Evolutionary conservation across 257 asterid species (phyloP), one percentile per base, ranked within the genome.

Genomic region (Pogostemon cablin): DNA sequence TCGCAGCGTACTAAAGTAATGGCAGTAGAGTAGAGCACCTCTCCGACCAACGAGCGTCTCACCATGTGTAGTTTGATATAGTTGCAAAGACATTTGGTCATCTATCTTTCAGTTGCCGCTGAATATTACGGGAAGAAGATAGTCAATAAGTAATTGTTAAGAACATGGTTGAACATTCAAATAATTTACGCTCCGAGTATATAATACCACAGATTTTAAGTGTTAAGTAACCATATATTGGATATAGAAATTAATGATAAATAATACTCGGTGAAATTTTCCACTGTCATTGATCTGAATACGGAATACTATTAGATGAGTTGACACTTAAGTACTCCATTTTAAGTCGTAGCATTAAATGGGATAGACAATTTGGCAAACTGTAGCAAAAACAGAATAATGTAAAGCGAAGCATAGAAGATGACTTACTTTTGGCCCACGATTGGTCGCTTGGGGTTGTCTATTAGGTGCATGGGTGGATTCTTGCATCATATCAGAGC

Each of bases 41-140:
- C 38, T 15, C 34, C 57, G 59, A 62, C 49, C 42, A 50, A 68
- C 15, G 15, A 15, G 15, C 15, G 15, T 15, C 15, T 15, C 15
- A 15, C 15, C 0, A 15, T 15, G 15, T 15, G 15, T 15, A 15
- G 15, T 15, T 15, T 15, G 15, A 53, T 46, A 56, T 64, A 66
- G 59, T 66, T 54, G 49, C 55, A 1, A 56, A 65, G 65, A 39
- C 41, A 53, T 69, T 62, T 77, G 68, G 54, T 87, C 85, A 89
- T 82, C 96, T 79, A 72, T 87, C 92, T 78, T 84, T 89, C 83
- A 87, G 79, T 84, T 84, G 92, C 62, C 96, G 92, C 96, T 85
- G 87, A 79, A 75, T 41, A 76, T 67, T 53, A 65, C 77, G 64
- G 71, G 63, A 5, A 4, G 52, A 57, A 63, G 34, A 68, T 41